Conservation (phyloP, 176 grass and related monocot genomes). For the Eleusine indica region DNA sequence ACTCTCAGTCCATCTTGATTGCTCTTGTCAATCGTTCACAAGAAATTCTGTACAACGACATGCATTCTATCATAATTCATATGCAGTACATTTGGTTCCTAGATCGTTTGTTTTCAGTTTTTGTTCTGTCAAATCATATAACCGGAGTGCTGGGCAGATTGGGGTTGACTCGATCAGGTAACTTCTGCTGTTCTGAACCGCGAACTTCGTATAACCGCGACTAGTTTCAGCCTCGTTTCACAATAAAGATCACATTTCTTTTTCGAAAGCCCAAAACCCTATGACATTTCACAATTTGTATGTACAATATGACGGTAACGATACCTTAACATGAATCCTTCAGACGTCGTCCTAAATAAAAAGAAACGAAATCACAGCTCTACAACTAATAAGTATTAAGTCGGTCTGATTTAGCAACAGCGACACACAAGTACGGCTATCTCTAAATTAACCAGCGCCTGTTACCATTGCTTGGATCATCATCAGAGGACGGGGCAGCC, state of each 20-base stretch:
- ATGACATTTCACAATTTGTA: neutral
- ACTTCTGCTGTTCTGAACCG: too few relatives aligned
- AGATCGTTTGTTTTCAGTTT: too few relatives aligned
- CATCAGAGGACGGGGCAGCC: slow-evolving; percentile 68
- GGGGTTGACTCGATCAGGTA: too few relatives aligned
- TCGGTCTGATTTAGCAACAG: neutral
- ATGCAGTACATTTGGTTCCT: too few relatives aligned
- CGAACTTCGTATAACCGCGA: too few relatives aligned
- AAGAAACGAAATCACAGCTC: neutral
- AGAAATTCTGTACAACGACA: too few relatives aligned
- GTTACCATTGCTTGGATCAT: neutral
- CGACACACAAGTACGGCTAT: neutral
- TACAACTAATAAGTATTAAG: neutral
- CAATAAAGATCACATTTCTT: neutral
- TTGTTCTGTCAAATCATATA: too few relatives aligned
- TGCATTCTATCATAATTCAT: too few relatives aligned
- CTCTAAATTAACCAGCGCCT: neutral
- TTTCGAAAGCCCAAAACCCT: neutral
- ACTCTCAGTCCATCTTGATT: too few relatives aligned
- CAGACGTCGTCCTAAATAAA: neutral
- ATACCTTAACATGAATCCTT: neutral
- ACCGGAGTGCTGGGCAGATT: too few relatives aligned
- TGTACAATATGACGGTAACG: neutral
- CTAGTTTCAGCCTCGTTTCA: too few relatives aligned
- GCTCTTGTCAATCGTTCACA: too few relatives aligned